Conservation (phyloP, 2,329 filamentous ascomycete genomes). For the Colletotrichum musae region DNA sequence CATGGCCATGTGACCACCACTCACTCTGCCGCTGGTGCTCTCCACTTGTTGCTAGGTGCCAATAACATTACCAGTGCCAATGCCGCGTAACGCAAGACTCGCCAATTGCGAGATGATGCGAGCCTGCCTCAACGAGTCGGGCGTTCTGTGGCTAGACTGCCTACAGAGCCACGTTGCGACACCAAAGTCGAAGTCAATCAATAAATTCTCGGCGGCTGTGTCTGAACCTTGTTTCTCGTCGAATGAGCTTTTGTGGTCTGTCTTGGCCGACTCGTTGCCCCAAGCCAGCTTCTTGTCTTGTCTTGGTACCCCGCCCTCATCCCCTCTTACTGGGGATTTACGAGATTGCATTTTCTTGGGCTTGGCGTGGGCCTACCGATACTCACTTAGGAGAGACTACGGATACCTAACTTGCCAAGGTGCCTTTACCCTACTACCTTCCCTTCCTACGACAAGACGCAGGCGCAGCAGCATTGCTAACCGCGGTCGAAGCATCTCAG, state of each 20-base stretch:
- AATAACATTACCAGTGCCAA: neutral
- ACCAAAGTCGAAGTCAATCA: neutral
- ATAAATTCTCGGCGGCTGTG: conserved; percentile 6
- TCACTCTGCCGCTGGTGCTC: neutral
- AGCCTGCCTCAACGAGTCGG: neutral
- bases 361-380: conserved; percentile 5
- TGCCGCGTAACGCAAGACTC: conserved; percentile 13
- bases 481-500: too few relatives aligned
- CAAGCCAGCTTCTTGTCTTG: conserved; percentile 23
- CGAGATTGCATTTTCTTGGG: conserved; percentile 16
- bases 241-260: conserved; percentile 1
- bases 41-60: neutral
- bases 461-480: conserved; percentile 15
- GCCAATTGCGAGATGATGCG: conserved; percentile 8
- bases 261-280: conserved; percentile 25
- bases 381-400: too few relatives aligned
- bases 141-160: neutral
- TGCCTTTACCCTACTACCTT: too few relatives aligned
- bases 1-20: neutral
- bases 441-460: neutral
- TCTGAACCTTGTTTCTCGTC: conserved; percentile 24
- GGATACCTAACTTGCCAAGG: too few relatives aligned
- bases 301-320: conserved; percentile 30
- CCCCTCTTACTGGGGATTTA: conserved; percentile 4
- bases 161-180: neutral